These are phyloP conservation scores for Allantophomopsis cytisporea DNA, from an alignment of 2,329 filamentous ascomycete species.

Conservation along the genomic window DNA sequence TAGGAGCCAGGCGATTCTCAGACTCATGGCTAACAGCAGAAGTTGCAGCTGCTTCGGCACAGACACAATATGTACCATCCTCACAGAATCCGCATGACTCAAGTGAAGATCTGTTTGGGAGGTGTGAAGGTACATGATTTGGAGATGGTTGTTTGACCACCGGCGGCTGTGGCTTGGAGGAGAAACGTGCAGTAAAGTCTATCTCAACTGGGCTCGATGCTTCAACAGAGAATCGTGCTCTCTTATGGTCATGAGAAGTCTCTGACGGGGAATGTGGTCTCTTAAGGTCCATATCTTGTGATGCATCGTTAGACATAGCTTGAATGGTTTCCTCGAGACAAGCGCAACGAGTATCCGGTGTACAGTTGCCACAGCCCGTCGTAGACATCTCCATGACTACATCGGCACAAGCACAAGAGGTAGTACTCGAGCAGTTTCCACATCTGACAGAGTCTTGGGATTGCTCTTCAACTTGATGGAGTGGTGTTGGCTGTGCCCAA, in stretches of 20 bases:
- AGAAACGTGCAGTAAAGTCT: constrained; percentile 59
- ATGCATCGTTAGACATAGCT: constrained; percentile 2
- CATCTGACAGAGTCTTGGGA: constrained; percentile 19
- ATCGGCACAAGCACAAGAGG: constrained; percentile 44
- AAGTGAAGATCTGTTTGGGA: constrained; percentile 22
- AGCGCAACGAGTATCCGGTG: constrained; percentile 45
- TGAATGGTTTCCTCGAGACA: constrained; percentile 33
- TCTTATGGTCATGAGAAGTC: constrained; percentile 31
- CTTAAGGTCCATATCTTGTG: constrained; percentile 12
- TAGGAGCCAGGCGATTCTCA: constrained; percentile 23
- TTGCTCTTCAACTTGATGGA: constrained; percentile 15
- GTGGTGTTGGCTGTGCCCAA: constrained; percentile 6
- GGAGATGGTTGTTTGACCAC: constrained; percentile 9
- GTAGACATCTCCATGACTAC: constrained; percentile 38
- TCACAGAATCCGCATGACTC: constrained; percentile 75
- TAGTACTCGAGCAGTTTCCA: constrained; percentile 38
- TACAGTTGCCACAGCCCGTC: constrained; percentile 53
- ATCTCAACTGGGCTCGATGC: constrained; percentile 42
- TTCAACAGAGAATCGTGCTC: constrained; percentile 32
- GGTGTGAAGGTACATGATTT: constrained; percentile 6
- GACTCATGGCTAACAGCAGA: constrained; percentile 17
- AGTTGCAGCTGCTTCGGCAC: constrained; percentile 44
- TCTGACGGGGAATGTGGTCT: constrained; percentile 15
- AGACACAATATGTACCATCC: constrained; percentile 71
- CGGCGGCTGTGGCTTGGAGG: constrained; percentile 24